phyloP scores from a whole-genome alignment of 345 rosid species.

The Gossypium ekmanianum region DNA sequence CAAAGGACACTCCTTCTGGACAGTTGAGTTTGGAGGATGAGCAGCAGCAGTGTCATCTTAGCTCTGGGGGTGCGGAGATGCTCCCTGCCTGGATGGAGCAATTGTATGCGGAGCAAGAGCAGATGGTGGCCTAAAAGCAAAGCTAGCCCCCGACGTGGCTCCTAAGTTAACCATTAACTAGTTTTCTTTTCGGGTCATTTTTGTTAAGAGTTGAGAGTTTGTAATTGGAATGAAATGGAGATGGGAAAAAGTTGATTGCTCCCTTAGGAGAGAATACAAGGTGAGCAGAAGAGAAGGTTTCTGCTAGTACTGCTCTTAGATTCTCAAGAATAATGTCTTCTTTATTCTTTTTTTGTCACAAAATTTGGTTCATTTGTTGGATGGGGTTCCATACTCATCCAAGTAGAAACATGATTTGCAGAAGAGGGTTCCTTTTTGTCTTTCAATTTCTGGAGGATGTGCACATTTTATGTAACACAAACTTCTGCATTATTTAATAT shows the following conservation, averaged over 20 bases:
- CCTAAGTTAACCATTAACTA: conserved; percentile 37
- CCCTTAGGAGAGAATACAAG: conserved; percentile 4
- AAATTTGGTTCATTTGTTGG: not conserved
- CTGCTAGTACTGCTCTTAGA: conserved; percentile 21
- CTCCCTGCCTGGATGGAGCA: conserved; percentile 79
- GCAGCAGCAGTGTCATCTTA: conserved; percentile 36
- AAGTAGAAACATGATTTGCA: conserved; percentile 1
- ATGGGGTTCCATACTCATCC: not conserved
- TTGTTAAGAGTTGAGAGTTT: conserved; percentile 25
- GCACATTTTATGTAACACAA: conserved; percentile 19
- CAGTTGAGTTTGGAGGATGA: conserved; percentile 33
- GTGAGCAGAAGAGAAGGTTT: conserved; percentile 28
- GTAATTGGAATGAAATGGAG: conserved; percentile 19
- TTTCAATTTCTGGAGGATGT: conserved; percentile 1
- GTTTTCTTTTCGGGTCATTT: conserved; percentile 12
- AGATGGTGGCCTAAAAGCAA: conserved; percentile 58
- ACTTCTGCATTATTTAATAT: not conserved
- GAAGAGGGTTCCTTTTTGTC: not conserved
- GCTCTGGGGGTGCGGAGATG: conserved; percentile 33
- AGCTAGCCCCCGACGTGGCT: conserved; percentile 13
- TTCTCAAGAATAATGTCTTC: conserved; percentile 18
- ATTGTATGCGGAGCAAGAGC: conserved; percentile 74
- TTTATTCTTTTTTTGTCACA: conserved; percentile 1
- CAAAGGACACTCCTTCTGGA: conserved; percentile 42
- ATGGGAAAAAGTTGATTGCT: not conserved